A percentile compares a stretch with the other conserved stretches of the same genome.
Evolutionary conservation across 179 eudicot species (phyloP).

Genomic region (Silene noctiflora): DNA sequence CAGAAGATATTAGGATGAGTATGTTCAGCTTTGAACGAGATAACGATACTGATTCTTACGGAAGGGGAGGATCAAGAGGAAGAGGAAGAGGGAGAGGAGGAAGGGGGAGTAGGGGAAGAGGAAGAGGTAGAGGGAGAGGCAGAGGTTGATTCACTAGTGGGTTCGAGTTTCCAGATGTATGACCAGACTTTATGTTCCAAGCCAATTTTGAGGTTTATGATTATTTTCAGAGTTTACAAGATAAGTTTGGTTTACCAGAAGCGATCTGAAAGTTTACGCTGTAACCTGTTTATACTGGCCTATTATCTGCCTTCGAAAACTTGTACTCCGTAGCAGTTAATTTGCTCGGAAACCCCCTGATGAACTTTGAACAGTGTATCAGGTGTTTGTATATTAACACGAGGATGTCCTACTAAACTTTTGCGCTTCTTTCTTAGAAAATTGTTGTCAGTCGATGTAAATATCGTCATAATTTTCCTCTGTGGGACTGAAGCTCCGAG

Average conservation of each 20-base stretch:
- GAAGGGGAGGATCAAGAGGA: conserved; percentile 46
- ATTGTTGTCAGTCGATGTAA: too few species aligned
- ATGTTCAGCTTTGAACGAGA: conserved; percentile 79
- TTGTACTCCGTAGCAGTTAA: too few species aligned
- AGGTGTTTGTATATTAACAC: too few species aligned
- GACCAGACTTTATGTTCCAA: background rate
- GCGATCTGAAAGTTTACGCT: background rate
- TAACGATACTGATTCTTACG: conserved; percentile 31
- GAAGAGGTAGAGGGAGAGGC: conserved; percentile 37
- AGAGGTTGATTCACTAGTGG: too few species aligned
- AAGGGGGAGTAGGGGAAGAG: conserved; percentile 40
- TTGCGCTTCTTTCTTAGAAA: too few species aligned
- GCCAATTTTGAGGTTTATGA: background rate
- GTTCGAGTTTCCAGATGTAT: too few species aligned
- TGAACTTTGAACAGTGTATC: too few species aligned
- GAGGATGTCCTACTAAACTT: too few species aligned
- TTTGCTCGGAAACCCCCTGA: too few species aligned
- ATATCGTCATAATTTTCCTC: too few species aligned
- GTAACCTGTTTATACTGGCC: background rate
- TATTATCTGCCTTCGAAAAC: background rate
- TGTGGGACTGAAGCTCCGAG: background rate
- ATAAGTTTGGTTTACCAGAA: background rate
- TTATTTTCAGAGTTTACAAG: background rate
- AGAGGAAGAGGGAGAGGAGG: conserved; percentile 51
- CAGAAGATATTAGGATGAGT: conserved; percentile 58